These are phyloP conservation scores for Xylaria sp. DNA, from an alignment of 2,329 filamentous ascomycete species.

Conservation along the genomic window DNA sequence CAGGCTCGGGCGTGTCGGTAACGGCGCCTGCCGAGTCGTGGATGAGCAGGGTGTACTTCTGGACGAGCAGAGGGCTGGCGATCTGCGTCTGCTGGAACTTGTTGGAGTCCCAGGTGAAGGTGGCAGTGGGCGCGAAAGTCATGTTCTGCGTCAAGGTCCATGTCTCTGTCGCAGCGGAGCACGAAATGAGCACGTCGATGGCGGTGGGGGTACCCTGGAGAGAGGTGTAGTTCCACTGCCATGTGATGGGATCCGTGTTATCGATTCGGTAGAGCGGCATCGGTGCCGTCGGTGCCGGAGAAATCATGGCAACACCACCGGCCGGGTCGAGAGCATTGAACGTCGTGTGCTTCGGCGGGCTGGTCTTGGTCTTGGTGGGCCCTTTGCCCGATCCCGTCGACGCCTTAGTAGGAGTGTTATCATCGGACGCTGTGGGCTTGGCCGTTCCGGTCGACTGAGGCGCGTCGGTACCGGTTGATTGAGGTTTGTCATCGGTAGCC, in stretches of 20 bases:
- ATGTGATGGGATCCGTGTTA: constrained; percentile 47
- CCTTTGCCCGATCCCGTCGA: constrained; percentile 39
- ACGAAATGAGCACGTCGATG: constrained; percentile 55
- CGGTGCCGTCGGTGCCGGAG: constrained; percentile 42
- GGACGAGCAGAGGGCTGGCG: constrained; percentile 44
- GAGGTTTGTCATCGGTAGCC: not conserved
- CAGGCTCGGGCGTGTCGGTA: constrained; percentile 47
- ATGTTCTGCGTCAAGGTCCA: constrained; percentile 62
- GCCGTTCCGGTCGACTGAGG: constrained; percentile 7
- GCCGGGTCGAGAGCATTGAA: constrained; percentile 44
- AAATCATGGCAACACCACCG: constrained; percentile 49
- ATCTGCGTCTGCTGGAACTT: constrained; percentile 43
- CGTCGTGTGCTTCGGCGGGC: constrained; percentile 33
- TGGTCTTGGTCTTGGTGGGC: constrained; percentile 27
- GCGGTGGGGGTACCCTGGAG: constrained; percentile 54
- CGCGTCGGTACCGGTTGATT: constrained; percentile 6
- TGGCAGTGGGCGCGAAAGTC: constrained; percentile 47
- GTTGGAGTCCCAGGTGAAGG: constrained; percentile 55
- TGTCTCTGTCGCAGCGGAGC: constrained; percentile 45
- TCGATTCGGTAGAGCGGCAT: constrained; percentile 56
- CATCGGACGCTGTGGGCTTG: constrained; percentile 6
- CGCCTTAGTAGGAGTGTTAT: constrained; percentile 19
- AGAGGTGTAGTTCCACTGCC: constrained; percentile 62
- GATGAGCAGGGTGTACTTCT: constrained; percentile 57
- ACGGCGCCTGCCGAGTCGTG: constrained; percentile 52